Conservation (phyloP, 495 filamentous ascomycete species). For the Penicillium subrubescens region DNA sequence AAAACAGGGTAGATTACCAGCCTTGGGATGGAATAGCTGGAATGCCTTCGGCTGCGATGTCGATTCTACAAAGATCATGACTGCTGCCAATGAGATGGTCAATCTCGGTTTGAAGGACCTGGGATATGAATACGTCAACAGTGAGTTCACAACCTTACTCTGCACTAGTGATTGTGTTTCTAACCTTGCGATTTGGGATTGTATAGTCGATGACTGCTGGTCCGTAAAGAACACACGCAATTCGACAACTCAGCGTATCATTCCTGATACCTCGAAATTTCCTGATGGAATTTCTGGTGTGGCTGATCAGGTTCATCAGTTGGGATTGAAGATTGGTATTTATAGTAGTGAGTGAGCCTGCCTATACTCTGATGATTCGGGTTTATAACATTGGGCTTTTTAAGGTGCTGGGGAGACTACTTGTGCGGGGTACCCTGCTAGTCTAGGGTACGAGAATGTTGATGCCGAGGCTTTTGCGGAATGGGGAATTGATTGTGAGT, state of each 20-base stretch:
- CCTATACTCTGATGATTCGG: background rate
- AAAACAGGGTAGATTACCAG: conserved; percentile 49
- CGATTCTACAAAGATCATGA: conserved; percentile 52
- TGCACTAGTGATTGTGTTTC: background rate
- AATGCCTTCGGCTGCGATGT: conserved; percentile 63
- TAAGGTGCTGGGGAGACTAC: conserved; percentile 61
- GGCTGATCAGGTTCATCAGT: conserved; percentile 56
- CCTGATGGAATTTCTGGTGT: conserved; percentile 63
- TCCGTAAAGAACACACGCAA: conserved; percentile 51
- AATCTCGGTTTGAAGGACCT: conserved; percentile 58
- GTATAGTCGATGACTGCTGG: conserved; percentile 64
- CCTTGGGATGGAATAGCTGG: conserved; percentile 65
- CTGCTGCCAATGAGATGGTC: conserved; percentile 52
- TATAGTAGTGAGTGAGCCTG: conserved; percentile 51
- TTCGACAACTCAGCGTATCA: conserved; percentile 48
- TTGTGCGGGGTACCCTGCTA: conserved; percentile 64
- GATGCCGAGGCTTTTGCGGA: conserved; percentile 64
- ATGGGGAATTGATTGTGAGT: conserved; percentile 67
- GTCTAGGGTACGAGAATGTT: conserved; percentile 59
- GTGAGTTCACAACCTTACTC: conserved; percentile 31
- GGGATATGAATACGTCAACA: conserved; percentile 69
- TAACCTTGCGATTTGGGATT: background rate
- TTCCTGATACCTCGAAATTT: conserved; percentile 60
- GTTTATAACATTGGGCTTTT: conserved; percentile 1
- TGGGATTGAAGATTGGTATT: conserved; percentile 67